Evolutionary conservation across 2,329 filamentous ascomycete genomes (phyloP), one percentile per base, ranked within the genome.

Genomic region (Penicillium sp.): DNA sequence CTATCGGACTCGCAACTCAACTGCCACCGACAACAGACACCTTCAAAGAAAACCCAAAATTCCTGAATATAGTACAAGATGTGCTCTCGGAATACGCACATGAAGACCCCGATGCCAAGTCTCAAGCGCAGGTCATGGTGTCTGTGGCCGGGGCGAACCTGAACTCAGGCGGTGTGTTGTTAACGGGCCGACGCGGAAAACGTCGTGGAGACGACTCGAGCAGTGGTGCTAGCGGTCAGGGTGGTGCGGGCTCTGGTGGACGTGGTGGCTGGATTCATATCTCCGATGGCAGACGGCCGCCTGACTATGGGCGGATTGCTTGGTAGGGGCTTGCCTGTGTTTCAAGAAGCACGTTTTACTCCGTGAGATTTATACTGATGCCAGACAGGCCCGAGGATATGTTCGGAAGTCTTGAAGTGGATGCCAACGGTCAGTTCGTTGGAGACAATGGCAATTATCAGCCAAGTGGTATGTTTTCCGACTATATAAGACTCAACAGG

Each of bases 291-390:
- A 69, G 81, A 52, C 75, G 78, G 53, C 79, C 80, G 32, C 80
- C 81, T 3, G 81, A 84, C 52, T 84, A 74, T 64, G 81, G 81
- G 1, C 64, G 81, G n/a, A 82, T 83, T 53, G 77, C 81, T 45
- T 81, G 76, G 76, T 72, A 63, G 45, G 58, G 13, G 5, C 8
- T 32, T 19, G 12, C 28, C 15, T 13, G 2, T 24, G 5, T 31
- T 13, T 19, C 13, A 26, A 31, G 8, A n/a, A 17, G 19, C 26
- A 9, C 15, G 12, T 19, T 12, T 22, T 31, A 32, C 12, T 32
- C 3, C 19, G 28, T 24, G 31, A n/a, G 12, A 32, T 55, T 60
- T 46, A 66, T 43, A 45, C 43, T 51, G 21, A 51, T 29, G 19
- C 3, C 13, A 21, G 21, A 26, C 33, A 74, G 72, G 63, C 80